These are phyloP conservation scores for Hyaloraphidium curvatum DNA, from an alignment of 192 early-diverging fungal genomes.

Conservation along the genomic window DNA sequence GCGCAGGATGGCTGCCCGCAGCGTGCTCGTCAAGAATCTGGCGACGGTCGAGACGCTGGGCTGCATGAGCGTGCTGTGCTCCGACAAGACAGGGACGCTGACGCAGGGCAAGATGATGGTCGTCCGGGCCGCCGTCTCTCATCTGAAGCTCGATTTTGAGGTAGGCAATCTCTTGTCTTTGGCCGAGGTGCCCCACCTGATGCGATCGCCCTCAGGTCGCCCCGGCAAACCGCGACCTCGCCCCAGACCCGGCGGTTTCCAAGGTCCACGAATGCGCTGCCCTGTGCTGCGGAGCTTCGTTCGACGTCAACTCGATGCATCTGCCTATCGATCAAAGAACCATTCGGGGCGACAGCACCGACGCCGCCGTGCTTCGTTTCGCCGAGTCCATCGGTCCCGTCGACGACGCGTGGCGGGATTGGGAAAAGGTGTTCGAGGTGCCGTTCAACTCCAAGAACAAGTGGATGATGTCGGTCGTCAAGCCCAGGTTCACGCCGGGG, in stretches of 20 bases:
- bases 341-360: constrained; percentile 68
- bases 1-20: constrained; percentile 85
- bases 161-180: not conserved
- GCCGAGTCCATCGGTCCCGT: constrained; percentile 20
- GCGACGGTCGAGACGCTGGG: constrained; percentile 92
- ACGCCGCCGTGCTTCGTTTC: constrained; percentile 59
- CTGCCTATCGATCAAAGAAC: constrained; percentile 34
- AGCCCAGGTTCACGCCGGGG: constrained; percentile 9
- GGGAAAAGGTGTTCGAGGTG: constrained; percentile 24
- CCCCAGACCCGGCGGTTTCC: no score
- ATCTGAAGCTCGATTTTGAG: not conserved
- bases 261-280: constrained; percentile 19
- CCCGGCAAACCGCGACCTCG: not conserved
- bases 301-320: constrained; percentile 25
- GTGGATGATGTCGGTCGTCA: constrained; percentile 12
- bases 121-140: not conserved
- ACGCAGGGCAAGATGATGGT: constrained; percentile 32
- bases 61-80: constrained; percentile 93
- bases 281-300: constrained; percentile 48
- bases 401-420: not conserved
- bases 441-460: constrained; percentile 61
- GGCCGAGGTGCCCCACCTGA: not conserved
- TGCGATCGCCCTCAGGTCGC: not conserved
- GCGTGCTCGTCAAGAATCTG: constrained; percentile 84
- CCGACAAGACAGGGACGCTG: constrained; percentile 99